Percentiles rank a stretch among this genome's conserved stretches.
Evolutionary conservation across 140 eudicot species (phyloP).

Genomic region (Cichorium intybus): DNA sequence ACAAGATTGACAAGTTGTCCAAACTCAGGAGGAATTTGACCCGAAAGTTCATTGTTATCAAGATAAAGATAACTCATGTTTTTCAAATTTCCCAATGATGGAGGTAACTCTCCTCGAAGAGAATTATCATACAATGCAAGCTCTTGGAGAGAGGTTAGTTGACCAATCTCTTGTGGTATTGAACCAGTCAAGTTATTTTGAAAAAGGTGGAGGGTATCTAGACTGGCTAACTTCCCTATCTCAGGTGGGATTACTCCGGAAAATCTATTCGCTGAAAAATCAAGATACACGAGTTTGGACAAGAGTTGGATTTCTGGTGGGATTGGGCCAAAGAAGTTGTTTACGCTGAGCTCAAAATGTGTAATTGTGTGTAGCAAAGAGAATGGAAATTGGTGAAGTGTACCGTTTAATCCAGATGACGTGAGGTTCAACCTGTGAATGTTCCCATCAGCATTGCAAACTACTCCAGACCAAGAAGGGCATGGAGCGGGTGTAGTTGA

Average conservation of each 20-base stretch:
- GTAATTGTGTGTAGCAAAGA: conserved; percentile 32
- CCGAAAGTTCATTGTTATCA: neutral
- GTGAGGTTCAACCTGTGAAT: conserved; percentile 9
- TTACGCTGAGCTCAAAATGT: conserved; percentile 27
- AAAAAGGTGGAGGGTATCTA: conserved; percentile 14
- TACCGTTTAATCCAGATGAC: conserved; percentile 20
- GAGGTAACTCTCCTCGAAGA: conserved; percentile 37
- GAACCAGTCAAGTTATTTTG: conserved; percentile 17
- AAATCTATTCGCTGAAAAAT: too few relatives aligned
- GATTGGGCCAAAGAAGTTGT: conserved; percentile 19
- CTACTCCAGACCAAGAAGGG: too few relatives aligned
- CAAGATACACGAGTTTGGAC: too few relatives aligned
- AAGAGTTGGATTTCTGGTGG: neutral
- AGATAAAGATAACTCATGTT: neutral
- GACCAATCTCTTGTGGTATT: conserved; percentile 9
- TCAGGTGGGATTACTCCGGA: too few relatives aligned
- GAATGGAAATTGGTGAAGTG: too few relatives aligned
- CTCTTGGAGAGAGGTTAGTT: conserved; percentile 26
- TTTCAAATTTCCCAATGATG: conserved; percentile 12
- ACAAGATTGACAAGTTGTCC: neutral
- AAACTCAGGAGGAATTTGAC: conserved; percentile 12
- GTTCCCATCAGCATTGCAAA: too few relatives aligned
- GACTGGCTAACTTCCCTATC: conserved; percentile 20
- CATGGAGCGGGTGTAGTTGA: too few relatives aligned
- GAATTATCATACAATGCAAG: conserved; percentile 37